phyloP scores from a whole-genome alignment of 2,329 filamentous ascomycete genomes.

The Beauveria sp. region DNA sequence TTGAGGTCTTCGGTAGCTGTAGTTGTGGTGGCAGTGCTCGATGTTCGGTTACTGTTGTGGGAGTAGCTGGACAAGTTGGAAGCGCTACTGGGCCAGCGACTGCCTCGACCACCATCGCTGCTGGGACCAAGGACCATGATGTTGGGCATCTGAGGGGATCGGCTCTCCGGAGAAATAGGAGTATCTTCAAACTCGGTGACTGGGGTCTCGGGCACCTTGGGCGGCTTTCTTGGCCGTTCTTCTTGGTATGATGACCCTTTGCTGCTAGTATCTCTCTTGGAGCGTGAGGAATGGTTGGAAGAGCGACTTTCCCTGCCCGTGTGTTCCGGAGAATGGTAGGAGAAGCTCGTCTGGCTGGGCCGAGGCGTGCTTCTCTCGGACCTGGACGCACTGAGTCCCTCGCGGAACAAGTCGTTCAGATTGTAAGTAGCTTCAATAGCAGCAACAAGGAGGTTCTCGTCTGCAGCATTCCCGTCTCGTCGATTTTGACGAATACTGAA shows the following conservation, averaged over 20 bases:
- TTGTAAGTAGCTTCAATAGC: constrained; percentile 10
- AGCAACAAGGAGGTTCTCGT: constrained; percentile 64
- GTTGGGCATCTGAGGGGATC: constrained; percentile 69
- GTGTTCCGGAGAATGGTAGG: constrained; percentile 40
- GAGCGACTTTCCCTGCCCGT: constrained; percentile 40
- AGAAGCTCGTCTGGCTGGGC: constrained; percentile 70
- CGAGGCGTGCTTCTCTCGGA: constrained; percentile 81
- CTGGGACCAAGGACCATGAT: constrained; percentile 77
- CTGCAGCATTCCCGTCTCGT: constrained; percentile 61
- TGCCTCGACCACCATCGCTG: constrained; percentile 49
- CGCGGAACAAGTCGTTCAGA: constrained; percentile 7
- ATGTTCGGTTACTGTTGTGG: constrained; percentile 56
- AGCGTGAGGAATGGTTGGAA: constrained; percentile 44
- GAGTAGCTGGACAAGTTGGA: constrained; percentile 75
- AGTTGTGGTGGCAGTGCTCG: constrained; percentile 65
- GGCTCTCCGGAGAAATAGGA: constrained; percentile 71
- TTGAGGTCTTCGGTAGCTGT: constrained; percentile 66
- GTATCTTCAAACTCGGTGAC: constrained; percentile 94
- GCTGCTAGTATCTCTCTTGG: constrained; percentile 43
- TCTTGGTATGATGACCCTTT: constrained; percentile 35
- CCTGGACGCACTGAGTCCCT: constrained; percentile 59
- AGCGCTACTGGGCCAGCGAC: constrained; percentile 74
- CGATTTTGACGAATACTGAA: constrained; percentile 82
- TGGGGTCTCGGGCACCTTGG: constrained; percentile 71
- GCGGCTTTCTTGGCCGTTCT: constrained; percentile 40